Percentiles rank a stretch among this genome's conserved stretches.
Evolutionary conservation across 1,139 yeast genomes (phyloP).

Genomic region (Debaryomyces singareniensis): DNA sequence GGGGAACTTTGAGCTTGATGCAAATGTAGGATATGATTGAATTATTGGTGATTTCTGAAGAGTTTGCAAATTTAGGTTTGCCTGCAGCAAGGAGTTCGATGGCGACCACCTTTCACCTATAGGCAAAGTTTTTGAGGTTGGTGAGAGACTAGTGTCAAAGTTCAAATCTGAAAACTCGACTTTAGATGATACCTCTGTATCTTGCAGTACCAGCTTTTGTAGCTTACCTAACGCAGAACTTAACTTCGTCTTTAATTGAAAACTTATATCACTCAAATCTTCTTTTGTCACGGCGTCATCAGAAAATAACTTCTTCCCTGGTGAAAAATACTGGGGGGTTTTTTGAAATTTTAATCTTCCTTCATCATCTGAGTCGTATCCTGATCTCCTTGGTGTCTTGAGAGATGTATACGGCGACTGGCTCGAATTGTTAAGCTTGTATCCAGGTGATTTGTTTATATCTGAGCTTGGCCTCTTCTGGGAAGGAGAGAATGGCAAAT

Average conservation of each 20-base stretch:
- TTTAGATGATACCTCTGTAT: constrained; percentile 15
- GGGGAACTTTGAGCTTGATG: constrained; percentile 5
- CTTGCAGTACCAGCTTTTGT: constrained; percentile 15
- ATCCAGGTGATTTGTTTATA: constrained; percentile 27
- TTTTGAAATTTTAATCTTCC: constrained; percentile 23
- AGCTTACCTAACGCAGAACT: constrained; percentile 37
- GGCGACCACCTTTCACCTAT: constrained; percentile 15
- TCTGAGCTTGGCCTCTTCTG: constrained; percentile 30
- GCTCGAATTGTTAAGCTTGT: constrained; percentile 19
- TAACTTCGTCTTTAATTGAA: constrained; percentile 30
- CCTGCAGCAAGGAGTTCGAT: constrained; percentile 16
- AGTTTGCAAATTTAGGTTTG: constrained; percentile 35
- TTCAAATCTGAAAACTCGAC: constrained; percentile 28
- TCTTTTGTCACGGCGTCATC: constrained; percentile 17
- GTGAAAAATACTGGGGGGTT: constrained; percentile 38
- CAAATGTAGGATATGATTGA: constrained; percentile 8
- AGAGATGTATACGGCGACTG: constrained; percentile 26
- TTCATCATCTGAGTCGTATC: constrained; percentile 21
- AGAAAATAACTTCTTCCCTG: constrained; percentile 28
- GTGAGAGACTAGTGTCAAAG: constrained; percentile 24
- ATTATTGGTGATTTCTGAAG: constrained; percentile 29
- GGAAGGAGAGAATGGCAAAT: constrained; percentile 35
- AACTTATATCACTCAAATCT: constrained; percentile 34
- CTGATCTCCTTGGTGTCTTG: constrained; percentile 32
- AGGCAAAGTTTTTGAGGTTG: constrained; percentile 18